phyloP scores from a whole-genome alignment of 257 asterid species.

The Rauvolfia tetraphylla region DNA sequence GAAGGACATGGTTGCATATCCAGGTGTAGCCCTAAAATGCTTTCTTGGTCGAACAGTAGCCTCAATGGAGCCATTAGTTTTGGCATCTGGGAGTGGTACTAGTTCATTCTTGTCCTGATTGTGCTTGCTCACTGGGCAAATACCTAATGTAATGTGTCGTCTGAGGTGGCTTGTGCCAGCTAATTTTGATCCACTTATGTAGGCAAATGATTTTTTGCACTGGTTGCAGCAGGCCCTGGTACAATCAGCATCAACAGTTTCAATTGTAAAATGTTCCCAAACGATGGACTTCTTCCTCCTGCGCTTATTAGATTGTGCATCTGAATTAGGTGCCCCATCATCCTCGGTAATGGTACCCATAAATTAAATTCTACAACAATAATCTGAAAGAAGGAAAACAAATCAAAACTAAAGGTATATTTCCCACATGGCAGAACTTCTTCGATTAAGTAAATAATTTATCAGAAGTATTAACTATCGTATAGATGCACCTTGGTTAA shows the following conservation, averaged over 20 bases:
- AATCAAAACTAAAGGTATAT: background rate
- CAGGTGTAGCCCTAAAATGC: constrained; percentile 51
- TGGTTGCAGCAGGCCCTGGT: constrained; percentile 73
- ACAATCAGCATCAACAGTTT: constrained; percentile 41
- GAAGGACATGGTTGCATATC: constrained; percentile 22
- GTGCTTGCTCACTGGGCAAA: constrained; percentile 54
- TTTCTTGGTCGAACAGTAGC: constrained; percentile 57
- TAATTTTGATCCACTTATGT: constrained; percentile 66
- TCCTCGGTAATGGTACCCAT: constrained; percentile 31
- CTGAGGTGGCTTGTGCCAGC: constrained; percentile 93
- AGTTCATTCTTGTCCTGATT: constrained; percentile 38
- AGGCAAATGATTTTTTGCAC: constrained; percentile 82
- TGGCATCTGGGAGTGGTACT: constrained; percentile 27
- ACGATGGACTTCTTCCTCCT: constrained; percentile 80
- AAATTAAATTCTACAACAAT: constrained; percentile 32
- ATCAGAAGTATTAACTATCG: background rate
- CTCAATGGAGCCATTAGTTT: constrained; percentile 33
- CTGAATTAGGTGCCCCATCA: constrained; percentile 45
- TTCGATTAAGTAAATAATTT: background rate
- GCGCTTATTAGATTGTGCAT: constrained; percentile 48
- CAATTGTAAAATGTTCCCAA: constrained; percentile 82
- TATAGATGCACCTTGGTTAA: background rate
- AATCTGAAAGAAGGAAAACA: background rate
- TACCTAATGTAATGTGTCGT: constrained; percentile 72
- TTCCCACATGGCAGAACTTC: background rate